Conservation (phyloP, 106 monocot genomes). For the Iris macrosiphon region DNA sequence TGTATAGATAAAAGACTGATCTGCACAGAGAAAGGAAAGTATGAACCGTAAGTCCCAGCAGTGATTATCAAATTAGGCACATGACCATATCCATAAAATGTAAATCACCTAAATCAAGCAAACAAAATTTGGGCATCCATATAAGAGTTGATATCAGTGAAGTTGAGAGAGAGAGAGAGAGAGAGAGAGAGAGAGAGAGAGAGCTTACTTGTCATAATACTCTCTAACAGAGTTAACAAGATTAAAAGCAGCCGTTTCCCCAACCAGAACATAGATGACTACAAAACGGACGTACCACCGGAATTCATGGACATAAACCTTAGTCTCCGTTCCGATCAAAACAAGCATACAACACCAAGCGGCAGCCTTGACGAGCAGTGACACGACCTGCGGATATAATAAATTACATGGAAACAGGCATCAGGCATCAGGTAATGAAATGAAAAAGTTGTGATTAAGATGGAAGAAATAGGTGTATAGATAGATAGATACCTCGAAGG, state of each 20-base stretch:
- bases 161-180: no score
- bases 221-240: slow-evolving; percentile 57
- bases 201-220: slow-evolving; percentile 55
- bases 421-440: no score
- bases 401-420: no score
- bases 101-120: no score
- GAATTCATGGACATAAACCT: slow-evolving; percentile 73
- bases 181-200: no score
- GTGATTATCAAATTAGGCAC: not conserved
- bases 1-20: slow-evolving; percentile 54
- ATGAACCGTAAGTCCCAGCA: not conserved
- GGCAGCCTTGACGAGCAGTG: slow-evolving; percentile 37
- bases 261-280: slow-evolving; percentile 65
- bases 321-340: slow-evolving; percentile 72
- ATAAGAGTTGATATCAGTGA: no score
- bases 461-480: not conserved
- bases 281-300: slow-evolving; percentile 92
- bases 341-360: slow-evolving; percentile 64
- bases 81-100: no score
- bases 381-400: slow-evolving; percentile 74
- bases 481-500: slow-evolving; percentile 68
- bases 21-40: slow-evolving; percentile 57
- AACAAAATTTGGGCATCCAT: no score
- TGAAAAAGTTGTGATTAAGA: not conserved
- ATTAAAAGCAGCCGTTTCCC: slow-evolving; percentile 59